Evolutionary conservation across 2,329 filamentous ascomycete species (phyloP), one percentile per base, ranked within the genome.

Genomic region (Phialocephala subalpina): DNA sequence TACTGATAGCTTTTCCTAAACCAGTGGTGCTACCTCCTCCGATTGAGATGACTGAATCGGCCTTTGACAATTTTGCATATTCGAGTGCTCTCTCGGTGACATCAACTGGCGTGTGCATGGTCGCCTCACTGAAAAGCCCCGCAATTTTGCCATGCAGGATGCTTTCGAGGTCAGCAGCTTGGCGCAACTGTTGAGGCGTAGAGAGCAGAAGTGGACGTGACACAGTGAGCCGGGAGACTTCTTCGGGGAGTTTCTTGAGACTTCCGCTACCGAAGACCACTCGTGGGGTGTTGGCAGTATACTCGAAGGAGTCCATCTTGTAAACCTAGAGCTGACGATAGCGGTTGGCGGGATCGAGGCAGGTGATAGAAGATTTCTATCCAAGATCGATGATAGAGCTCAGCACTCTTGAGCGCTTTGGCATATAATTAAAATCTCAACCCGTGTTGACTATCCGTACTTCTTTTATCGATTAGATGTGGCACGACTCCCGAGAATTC

Each of bases 21-120:
- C 88, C 87, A 60, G 86, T 86, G 0, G 87, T 88, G 62, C 85
- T 88, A 33, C 87, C 86, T 59, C 87, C 87, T 5, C 88, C 88
- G 66, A 90, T 85, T 47, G 85, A 88, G 53, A 90, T 79, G 45
- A 90, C 77, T 29, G 81, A 82, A 73, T 90, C 87, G 4, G 84
- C 85, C 2, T 76, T 77, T 18, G 79, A 75, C 0, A 77, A 75
- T 62, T 78, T 77, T 0, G 82, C 78, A 63, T 83, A 82, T 2
- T 78, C 77, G n/a, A 88, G 70, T 0, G 87, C 87, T 71, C 82
- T 81, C 22, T 88, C 83, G 1, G 87, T 89, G 63, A 89, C 77
- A 66, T 84, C 73, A 4, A 80, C 82, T 0, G 87, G 88, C 0
- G 87, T 90, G 77, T 90, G 87, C 87, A 90, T 89, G 2, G 83